A percentile compares a stretch with the other conserved stretches of the same genome.
Conservation (phyloP, 345 rosid genomes). For the Linum lewisii region DNA sequence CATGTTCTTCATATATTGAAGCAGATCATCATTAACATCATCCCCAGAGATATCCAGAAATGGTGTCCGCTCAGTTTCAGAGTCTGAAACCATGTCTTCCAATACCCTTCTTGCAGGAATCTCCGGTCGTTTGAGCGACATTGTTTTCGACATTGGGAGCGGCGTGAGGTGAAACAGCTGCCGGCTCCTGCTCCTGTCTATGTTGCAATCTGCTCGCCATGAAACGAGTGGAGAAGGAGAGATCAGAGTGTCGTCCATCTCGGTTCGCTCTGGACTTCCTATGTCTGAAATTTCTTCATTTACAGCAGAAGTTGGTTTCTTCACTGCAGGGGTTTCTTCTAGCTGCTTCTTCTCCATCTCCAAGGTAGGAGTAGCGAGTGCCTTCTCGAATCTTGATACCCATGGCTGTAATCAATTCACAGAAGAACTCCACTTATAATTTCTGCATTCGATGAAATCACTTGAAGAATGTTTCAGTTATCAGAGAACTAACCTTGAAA, state of each 20-base stretch:
- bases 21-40: slow-evolving; percentile 25
- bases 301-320: slow-evolving; percentile 17
- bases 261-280: slow-evolving; percentile 53
- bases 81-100: slow-evolving; percentile 24
- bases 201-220: slow-evolving; percentile 59
- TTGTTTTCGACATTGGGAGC: slow-evolving; percentile 49
- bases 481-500: slow-evolving; percentile 42
- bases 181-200: slow-evolving; percentile 40
- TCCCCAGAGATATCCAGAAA: slow-evolving; percentile 23
- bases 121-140: slow-evolving; percentile 36
- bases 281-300: slow-evolving; percentile 27
- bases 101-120: slow-evolving; percentile 25
- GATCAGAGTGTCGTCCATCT: slow-evolving; percentile 40
- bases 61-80: slow-evolving; percentile 25
- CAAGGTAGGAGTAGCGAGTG: slow-evolving; percentile 16
- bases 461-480: background rate
- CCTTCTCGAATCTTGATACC: slow-evolving; percentile 55
- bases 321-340: slow-evolving; percentile 17
- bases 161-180: slow-evolving; percentile 84
- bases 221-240: slow-evolving; percentile 93
- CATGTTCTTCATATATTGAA: slow-evolving; percentile 20
- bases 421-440: background rate
- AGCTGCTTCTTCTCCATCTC: slow-evolving; percentile 20
- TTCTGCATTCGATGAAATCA: slow-evolving; percentile 1
- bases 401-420: slow-evolving; percentile 58